phyloP scores from a whole-genome alignment of 2,329 filamentous ascomycete species.

The Ceratocystis ficicola region DNA sequence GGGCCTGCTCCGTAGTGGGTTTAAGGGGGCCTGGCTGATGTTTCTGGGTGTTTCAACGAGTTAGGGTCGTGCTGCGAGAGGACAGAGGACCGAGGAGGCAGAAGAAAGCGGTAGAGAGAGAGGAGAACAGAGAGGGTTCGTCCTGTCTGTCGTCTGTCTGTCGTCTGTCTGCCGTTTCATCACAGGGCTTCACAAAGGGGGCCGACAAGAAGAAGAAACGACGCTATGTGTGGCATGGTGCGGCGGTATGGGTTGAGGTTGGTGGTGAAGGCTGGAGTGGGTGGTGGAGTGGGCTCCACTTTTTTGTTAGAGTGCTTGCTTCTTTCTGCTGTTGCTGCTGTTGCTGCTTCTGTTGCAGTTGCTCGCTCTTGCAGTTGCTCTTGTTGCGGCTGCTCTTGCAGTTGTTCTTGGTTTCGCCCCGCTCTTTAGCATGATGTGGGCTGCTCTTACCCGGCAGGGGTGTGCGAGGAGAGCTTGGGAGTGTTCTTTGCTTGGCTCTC shows the following conservation, averaged over 20 bases:
- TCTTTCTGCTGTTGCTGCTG: not conserved
- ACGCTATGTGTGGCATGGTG: no score
- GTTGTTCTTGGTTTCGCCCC: no score
- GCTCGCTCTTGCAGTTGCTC: no score
- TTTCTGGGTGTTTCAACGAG: not conserved
- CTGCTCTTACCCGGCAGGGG: no score
- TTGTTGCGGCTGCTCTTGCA: no score
- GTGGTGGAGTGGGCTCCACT: not conserved
- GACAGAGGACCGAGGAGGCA: not conserved
- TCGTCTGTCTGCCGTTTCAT: not conserved
- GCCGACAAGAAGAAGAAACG: not conserved
- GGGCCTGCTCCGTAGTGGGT: no score
- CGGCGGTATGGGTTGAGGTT: no score
- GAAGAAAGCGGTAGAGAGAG: not conserved
- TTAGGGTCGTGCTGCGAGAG: not conserved
- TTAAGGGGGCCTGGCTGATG: not conserved
- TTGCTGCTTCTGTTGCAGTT: no score
- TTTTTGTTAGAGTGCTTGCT: constrained; percentile 3
- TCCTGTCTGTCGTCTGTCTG: not conserved
- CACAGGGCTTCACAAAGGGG: not conserved
- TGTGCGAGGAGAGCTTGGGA: no score
- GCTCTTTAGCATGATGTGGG: no score
- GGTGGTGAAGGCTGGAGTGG: no score
- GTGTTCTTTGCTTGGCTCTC: no score
- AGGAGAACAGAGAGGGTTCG: not conserved